Percentiles rank a stretch among this genome's conserved stretches.
These are phyloP conservation scores for Sonneratia alba DNA, from an alignment of 345 rosid species.

Conservation along the genomic window DNA sequence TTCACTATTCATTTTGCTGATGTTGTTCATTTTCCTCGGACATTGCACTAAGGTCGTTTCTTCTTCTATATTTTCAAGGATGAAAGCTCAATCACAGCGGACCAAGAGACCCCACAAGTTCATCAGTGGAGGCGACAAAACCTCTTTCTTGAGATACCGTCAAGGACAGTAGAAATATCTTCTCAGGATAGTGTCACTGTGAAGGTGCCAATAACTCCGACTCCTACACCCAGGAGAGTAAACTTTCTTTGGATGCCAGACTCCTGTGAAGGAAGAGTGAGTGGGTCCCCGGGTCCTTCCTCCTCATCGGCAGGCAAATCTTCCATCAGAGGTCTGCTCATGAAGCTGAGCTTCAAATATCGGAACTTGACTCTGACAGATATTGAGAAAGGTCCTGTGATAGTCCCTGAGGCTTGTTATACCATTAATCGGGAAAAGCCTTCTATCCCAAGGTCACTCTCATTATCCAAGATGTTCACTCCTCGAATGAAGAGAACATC, in stretches of 20 bases:
- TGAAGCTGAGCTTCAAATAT: slow-evolving; percentile 51
- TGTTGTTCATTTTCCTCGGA: not conserved
- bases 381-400: slow-evolving; percentile 44
- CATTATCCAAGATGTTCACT: slow-evolving; percentile 71
- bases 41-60: too few species aligned
- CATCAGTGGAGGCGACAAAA: slow-evolving; percentile 54
- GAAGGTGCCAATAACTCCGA: slow-evolving; percentile 68
- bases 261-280: slow-evolving; percentile 31
- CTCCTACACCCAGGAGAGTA: slow-evolving; percentile 75
- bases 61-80: slow-evolving; percentile 23
- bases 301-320: slow-evolving; percentile 47
- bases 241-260: slow-evolving; percentile 57
- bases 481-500: slow-evolving; percentile 77
- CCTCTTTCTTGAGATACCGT: slow-evolving; percentile 74
- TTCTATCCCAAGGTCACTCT: slow-evolving; percentile 64
- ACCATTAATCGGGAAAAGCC: slow-evolving; percentile 40
- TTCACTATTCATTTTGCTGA: not conserved
- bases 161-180: slow-evolving; percentile 37
- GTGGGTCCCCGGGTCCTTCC: slow-evolving; percentile 41
- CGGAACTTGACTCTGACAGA: slow-evolving; percentile 33
- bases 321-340: slow-evolving; percentile 51
- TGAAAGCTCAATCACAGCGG: slow-evolving; percentile 33
- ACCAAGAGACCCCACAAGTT: slow-evolving; percentile 33
- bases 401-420: slow-evolving; percentile 26
- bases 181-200: slow-evolving; percentile 35